Evolutionary conservation across 805 yeast genomes (phyloP), one percentile per base, ranked within the genome.

Genomic region (Starmerella lactis-condensi): DNA sequence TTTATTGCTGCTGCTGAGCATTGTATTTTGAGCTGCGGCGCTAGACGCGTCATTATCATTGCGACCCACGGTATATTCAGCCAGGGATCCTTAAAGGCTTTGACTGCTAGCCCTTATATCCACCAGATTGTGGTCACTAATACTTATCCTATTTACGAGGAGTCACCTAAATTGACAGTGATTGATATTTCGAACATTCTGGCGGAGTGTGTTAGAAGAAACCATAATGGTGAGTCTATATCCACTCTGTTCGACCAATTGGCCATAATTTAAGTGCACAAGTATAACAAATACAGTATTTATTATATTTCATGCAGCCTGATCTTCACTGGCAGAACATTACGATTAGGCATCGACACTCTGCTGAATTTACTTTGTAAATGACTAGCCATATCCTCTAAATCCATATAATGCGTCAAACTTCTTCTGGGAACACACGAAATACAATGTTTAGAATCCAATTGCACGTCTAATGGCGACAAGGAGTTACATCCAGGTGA

Each of bases 401-500:
- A 69, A 50, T 89, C 98, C 52, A 89, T 61, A 54, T 89, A 95
- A 50, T 93, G 71, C 1, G 98, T 89, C 45, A 89, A 62, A 35
- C 79, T 73, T 33, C 82, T 70, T 46, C 89, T 70, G 28, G 95
- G 92, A 44, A 89, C 89, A 49, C 95, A 85, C 17, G 94, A 83
- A 40, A 89, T 89, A 55, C 89, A 85, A 56, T 89, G 99, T 50
- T 81, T 83, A 28, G 81, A 85, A 56, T 89, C 98, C 28, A 89
- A 62, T 53, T 85, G 94, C 28, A 91, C 93, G 56, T 89, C 99
- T 41, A 89, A 63, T 17, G 99, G 98, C 53, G 85, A 93, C 47
- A 82, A 93, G 0, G 96, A 83, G 56, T 89, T 95, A 54, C 98
- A 89, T 14, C 99, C 99, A 1, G 98, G 96, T 4, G 94, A 77